These are phyloP conservation scores for Thymus mandschuricus DNA, from an alignment of 257 asterid genomes.

Conservation along the genomic window DNA sequence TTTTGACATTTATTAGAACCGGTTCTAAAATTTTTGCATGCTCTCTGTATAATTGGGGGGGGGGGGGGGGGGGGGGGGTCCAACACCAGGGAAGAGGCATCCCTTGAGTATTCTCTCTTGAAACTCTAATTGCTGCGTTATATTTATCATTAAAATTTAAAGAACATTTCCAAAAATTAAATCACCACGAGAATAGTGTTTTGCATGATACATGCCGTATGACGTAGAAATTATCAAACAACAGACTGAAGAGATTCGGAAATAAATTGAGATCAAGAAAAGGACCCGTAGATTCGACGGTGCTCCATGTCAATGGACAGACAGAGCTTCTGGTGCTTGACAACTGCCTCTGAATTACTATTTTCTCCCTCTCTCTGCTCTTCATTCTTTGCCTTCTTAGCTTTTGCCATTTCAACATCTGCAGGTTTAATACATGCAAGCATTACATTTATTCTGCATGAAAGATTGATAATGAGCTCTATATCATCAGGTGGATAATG, in stretches of 20 bases:
- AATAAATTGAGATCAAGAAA: not conserved
- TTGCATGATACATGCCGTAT: conserved; percentile 1
- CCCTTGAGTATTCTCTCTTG: not conserved
- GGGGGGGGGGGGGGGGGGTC: too few relatives aligned
- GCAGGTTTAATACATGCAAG: conserved; percentile 13
- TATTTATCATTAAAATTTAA: not conserved
- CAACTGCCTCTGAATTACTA: conserved; percentile 79
- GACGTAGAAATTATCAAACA: not conserved
- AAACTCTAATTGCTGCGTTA: not conserved
- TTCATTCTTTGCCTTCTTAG: conserved; percentile 79
- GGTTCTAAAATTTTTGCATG: not conserved
- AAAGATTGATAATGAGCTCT: conserved; percentile 11
- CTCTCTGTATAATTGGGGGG: not conserved
- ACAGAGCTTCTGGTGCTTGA: conserved; percentile 95
- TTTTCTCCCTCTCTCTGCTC: conserved; percentile 78
- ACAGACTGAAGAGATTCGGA: not conserved
- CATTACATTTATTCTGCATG: conserved; percentile 16
- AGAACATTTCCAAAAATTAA: not conserved
- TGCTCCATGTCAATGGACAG: conserved; percentile 89
- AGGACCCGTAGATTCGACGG: conserved; percentile 82
- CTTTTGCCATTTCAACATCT: conserved; percentile 77
- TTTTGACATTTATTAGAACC: conserved; percentile 1
- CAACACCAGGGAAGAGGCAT: not conserved
- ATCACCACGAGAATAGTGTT: conserved; percentile 8
- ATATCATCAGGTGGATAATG: not conserved